These are phyloP conservation scores for Morella rubra DNA, from an alignment of 306 rosid species.

Conservation along the genomic window DNA sequence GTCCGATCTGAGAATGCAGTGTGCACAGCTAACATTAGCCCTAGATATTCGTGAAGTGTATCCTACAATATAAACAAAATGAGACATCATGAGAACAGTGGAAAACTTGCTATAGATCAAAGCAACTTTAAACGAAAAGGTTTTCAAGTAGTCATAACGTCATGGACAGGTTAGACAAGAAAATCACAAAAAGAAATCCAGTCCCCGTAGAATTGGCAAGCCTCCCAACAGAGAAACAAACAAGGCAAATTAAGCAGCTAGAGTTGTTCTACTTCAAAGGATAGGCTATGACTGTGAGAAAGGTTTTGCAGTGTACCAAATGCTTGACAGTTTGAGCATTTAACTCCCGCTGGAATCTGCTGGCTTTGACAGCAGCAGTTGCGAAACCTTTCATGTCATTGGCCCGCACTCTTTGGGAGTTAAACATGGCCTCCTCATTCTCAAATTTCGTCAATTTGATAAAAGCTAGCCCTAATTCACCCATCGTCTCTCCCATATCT, in stretches of 20 bases:
- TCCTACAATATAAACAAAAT: conserved; percentile 59
- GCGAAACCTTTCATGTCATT: conserved; percentile 81
- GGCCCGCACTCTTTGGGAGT: conserved; percentile 72
- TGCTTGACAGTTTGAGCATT: conserved; percentile 93
- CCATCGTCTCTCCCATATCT: conserved; percentile 94
- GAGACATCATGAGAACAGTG: background rate
- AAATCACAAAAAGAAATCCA: conserved; percentile 5
- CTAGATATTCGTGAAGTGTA: conserved; percentile 91
- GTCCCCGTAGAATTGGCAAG: conserved; percentile 5
- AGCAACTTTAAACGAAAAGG: conserved; percentile 10
- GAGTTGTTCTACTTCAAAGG: background rate
- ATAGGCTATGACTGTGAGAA: background rate
- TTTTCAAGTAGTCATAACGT: conserved; percentile 2
- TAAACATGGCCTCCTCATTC: conserved; percentile 68
- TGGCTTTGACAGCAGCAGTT: conserved; percentile 89
- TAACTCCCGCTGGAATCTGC: conserved; percentile 87
- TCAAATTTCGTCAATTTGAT: conserved; percentile 85
- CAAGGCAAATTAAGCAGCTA: conserved; percentile 11
- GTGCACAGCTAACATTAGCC: conserved; percentile 82
- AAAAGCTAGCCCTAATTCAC: conserved; percentile 83
- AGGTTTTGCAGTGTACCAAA: conserved; percentile 49
- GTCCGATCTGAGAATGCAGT: conserved; percentile 89
- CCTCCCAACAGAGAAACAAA: background rate
- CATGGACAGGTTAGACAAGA: background rate
- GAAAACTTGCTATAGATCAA: background rate